Percentiles rank a stretch among this genome's conserved stretches.
Evolutionary conservation across 2,329 filamentous ascomycete genomes (phyloP).

Genomic region (Botrytis pseudocinerea): DNA sequence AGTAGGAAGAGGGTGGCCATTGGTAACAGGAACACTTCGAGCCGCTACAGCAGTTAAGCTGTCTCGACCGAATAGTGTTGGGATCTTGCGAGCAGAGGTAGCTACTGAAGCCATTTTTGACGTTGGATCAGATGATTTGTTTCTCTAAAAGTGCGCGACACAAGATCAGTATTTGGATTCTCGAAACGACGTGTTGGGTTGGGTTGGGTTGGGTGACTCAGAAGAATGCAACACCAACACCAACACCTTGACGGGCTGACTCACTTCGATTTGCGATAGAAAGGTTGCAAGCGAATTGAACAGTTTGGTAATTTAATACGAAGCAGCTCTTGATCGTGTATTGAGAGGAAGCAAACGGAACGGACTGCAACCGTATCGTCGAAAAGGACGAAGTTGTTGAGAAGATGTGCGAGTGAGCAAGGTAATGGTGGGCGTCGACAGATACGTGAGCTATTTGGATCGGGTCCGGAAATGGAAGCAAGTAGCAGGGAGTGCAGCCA

Average conservation of each 20-base stretch:
- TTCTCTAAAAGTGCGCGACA: constrained; percentile 41
- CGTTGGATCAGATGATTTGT: constrained; percentile 35
- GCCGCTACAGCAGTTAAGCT: constrained; percentile 72
- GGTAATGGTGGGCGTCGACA: constrained; percentile 27
- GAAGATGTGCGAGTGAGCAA: constrained; percentile 28
- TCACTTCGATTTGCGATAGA: constrained; percentile 42
- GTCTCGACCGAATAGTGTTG: constrained; percentile 62
- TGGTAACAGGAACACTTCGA: constrained; percentile 56
- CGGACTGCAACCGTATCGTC: constrained; percentile 33
- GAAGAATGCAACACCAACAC: constrained; percentile 10
- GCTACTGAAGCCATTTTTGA: constrained; percentile 63
- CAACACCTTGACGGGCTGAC: constrained; percentile 32
- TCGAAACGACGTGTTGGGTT: constrained; percentile 26
- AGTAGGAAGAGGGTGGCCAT: constrained; percentile 71
- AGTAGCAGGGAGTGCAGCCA: background rate
- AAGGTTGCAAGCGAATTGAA: constrained; percentile 35
- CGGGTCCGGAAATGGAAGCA: constrained; percentile 11
- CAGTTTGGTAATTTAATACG: constrained; percentile 33
- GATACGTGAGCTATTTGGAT: constrained; percentile 18
- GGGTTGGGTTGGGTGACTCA: constrained; percentile 15
- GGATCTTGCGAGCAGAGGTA: constrained; percentile 65
- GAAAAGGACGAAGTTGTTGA: constrained; percentile 33
- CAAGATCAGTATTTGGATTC: constrained; percentile 30
- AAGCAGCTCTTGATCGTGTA: constrained; percentile 33
- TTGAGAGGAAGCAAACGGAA: constrained; percentile 26